These are phyloP conservation scores for Mycena amicta DNA, from an alignment of 768 basidiomycete species.

Conservation along the genomic window DNA sequence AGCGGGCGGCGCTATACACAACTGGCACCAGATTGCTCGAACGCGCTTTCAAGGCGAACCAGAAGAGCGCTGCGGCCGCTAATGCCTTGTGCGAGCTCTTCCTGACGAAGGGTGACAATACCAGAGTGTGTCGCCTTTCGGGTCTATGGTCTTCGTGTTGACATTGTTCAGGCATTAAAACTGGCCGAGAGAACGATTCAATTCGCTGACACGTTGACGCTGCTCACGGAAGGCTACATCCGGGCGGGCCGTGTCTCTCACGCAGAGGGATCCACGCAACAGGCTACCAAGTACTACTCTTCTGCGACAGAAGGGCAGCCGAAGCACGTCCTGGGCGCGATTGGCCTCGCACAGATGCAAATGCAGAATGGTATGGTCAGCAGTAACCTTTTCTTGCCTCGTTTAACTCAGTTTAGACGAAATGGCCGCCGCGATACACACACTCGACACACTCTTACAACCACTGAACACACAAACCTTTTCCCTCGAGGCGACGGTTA, in stretches of 20 bases:
- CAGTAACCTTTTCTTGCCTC: constrained; percentile 1
- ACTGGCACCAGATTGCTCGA: constrained; percentile 72
- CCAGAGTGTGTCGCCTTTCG: constrained; percentile 46
- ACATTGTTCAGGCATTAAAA: constrained; percentile 70
- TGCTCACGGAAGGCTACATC: constrained; percentile 86
- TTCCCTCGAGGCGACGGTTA: constrained; percentile 82
- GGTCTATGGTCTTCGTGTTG: not conserved
- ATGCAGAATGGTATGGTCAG: constrained; percentile 70
- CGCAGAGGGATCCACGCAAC: constrained; percentile 60
- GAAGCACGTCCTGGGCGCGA: constrained; percentile 75
- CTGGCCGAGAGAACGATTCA: constrained; percentile 93
- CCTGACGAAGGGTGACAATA: constrained; percentile 66
- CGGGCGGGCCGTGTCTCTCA: constrained; percentile 83
- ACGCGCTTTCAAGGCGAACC: constrained; percentile 78
- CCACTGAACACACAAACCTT: constrained; percentile 57
- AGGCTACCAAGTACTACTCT: constrained; percentile 74
- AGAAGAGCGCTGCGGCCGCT: constrained; percentile 78
- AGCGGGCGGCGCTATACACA: constrained; percentile 62
- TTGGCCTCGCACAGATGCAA: constrained; percentile 88
- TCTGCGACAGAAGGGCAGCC: constrained; percentile 68
- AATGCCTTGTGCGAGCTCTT: constrained; percentile 83
- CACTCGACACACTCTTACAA: constrained; percentile 76
- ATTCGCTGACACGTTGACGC: constrained; percentile 84
- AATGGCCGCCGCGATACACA: constrained; percentile 82
- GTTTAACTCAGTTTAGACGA: constrained; percentile 54